phyloP scores from a whole-genome alignment of 352 stramenopile genomes.

The Peronospora tabacina region DNA sequence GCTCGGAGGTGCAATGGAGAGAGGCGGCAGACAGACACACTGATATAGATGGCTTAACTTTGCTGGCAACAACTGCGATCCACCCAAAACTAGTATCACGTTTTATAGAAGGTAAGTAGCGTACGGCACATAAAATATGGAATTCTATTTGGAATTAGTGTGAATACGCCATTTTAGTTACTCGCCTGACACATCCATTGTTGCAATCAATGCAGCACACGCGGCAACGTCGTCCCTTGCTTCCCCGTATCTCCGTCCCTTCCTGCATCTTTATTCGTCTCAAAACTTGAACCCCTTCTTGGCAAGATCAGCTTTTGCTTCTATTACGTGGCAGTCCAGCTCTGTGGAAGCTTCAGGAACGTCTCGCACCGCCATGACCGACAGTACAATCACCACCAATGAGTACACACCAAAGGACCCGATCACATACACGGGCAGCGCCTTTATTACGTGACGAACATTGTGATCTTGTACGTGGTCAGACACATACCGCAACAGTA shows the following conservation, averaged over 20 bases:
- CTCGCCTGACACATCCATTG: background rate
- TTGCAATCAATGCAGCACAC: background rate
- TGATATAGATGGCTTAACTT: too few relatives aligned
- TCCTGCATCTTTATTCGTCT: background rate
- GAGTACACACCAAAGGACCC: conserved; percentile 71
- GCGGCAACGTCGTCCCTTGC: background rate
- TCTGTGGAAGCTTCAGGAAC: conserved; percentile 62
- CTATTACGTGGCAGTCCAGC: conserved; percentile 54
- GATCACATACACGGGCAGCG: conserved; percentile 61
- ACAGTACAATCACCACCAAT: conserved; percentile 53
- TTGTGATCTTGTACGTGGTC: conserved; percentile 28
- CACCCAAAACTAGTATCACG: conserved; percentile 11
- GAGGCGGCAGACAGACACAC: background rate
- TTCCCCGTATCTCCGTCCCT: background rate
- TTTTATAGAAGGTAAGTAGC: background rate
- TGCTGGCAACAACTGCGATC: conserved; percentile 25
- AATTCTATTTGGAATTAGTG: background rate
- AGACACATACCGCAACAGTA: conserved; percentile 39
- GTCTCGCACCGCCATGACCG: conserved; percentile 62
- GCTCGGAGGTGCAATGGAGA: conserved; percentile 4
- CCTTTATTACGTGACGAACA: conserved; percentile 42
- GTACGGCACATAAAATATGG: conserved; percentile 1
- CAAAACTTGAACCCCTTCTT: conserved; percentile 54
- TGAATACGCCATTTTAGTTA: conserved; percentile 10
- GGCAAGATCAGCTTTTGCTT: conserved; percentile 53